Base-by-base conservation (phyloP, 2,329 filamentous ascomycete genomes). In the Waltergamsia citrina region DNA sequence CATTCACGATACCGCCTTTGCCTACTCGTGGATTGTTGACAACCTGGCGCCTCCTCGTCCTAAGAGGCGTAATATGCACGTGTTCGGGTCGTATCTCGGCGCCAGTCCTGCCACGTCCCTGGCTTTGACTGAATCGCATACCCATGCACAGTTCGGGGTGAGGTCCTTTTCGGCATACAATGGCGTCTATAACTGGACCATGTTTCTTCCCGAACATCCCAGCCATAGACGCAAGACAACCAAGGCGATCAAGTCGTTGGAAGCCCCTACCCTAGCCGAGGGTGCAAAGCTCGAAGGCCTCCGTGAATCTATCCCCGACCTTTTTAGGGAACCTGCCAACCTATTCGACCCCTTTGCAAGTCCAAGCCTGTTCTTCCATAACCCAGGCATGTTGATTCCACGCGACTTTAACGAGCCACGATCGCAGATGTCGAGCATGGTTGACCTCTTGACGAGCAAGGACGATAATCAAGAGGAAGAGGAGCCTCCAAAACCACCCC, bases 101-200 rank as follows among this genome's bases (percentile, higher is more conserved):
- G 76, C 70, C 23, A 62, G 66, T 11, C 56, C 81, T 7, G 76
- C 72, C 19, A 57, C 66, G 11, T 67, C 71, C 2, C 56, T 80
- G 4, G 67, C 74, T 7, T 51, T 81, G 28, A 79, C 73, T 3
- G 72, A 78, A 48, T 56, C 64, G 2, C 57, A 62, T 29, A 43
- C 54, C 3, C 55, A 67, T 35, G 45, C 53, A 11, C 52, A 45
- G 21, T 60, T 71, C 45, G 60, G 57, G 25, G 57, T 79, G 28
- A 62, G 69, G 8, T 74, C 74, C 7, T 50, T 77, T 21, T 54
- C 74, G 12, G 63, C 66, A 7, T 69, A 69, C 51, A 74, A 80
- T 42, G 75, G 73, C 27, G 63, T 80, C 38, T 80, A 75, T 54
- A 69, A 80, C 54, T 80, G 75, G 76, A 74, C 72, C 37, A 69